Conservation (phyloP, 495 filamentous ascomycete genomes). For the Penicillium bovifimosum region DNA sequence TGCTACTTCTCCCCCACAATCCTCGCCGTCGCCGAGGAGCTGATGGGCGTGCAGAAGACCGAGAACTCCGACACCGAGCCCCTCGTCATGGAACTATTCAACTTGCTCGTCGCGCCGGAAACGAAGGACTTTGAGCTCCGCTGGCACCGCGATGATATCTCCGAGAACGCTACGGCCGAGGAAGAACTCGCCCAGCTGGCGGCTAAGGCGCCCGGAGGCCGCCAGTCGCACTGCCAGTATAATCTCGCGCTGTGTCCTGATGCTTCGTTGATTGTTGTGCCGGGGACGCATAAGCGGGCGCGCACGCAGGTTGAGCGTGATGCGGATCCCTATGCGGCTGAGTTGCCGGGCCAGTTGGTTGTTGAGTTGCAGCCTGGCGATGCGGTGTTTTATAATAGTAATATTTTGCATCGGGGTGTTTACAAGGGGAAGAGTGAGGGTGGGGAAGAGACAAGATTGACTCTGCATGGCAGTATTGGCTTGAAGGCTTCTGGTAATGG, state of each 20-base stretch:
- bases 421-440: constrained; percentile 48
- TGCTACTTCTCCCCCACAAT: constrained; percentile 62
- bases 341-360: constrained; percentile 54
- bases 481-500: constrained; percentile 42
- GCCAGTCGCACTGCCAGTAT: constrained; percentile 67
- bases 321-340: constrained; percentile 52
- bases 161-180: constrained; percentile 46
- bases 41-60: constrained; percentile 40
- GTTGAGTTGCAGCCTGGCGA: constrained; percentile 66
- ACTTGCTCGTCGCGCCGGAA: constrained; percentile 66
- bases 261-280: constrained; percentile 61
- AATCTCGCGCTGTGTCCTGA: constrained; percentile 70
- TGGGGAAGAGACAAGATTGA: constrained; percentile 56
- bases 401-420: constrained; percentile 77
- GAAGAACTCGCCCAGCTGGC: constrained; percentile 49
- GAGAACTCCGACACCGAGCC: constrained; percentile 27
- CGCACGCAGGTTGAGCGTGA: constrained; percentile 59
- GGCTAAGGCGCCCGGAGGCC: constrained; percentile 37
- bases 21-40: constrained; percentile 49
- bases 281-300: constrained; percentile 61
- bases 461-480: constrained; percentile 77
- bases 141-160: constrained; percentile 78
- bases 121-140: constrained; percentile 56
- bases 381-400: constrained; percentile 80
- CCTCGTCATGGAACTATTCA: constrained; percentile 77